Evolutionary conservation across 345 rosid genomes (phyloP).

Genomic region (Boechera retrofracta): DNA sequence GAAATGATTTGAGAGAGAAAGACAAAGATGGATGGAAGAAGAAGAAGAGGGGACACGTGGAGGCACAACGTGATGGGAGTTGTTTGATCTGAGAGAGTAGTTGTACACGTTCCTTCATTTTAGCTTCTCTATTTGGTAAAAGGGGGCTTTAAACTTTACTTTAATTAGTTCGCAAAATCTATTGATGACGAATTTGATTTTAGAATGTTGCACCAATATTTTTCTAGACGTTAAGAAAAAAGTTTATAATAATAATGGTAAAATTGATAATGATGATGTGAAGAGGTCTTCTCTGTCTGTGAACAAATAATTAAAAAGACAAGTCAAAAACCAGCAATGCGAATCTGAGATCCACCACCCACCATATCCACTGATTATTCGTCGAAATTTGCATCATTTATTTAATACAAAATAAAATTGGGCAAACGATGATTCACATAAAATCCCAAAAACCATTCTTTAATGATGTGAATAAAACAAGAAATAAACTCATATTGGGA

Average conservation of each 20-base stretch:
- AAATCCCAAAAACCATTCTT: neutral
- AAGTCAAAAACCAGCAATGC: slow-evolving; percentile 36
- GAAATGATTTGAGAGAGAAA: slow-evolving; percentile 40
- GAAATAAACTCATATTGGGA: neutral
- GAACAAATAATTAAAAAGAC: slow-evolving; percentile 2
- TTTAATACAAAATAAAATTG: too few species aligned
- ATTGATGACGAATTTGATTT: slow-evolving; percentile 1
- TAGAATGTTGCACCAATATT: neutral
- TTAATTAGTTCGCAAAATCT: slow-evolving; percentile 16
- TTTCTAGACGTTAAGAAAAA: neutral
- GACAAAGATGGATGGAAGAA: neutral
- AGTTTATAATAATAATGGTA: neutral
- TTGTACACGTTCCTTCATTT: slow-evolving; percentile 29
- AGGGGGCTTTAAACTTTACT: neutral
- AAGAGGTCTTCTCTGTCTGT: neutral
- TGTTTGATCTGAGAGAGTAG: slow-evolving; percentile 15
- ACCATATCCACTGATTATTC: slow-evolving; percentile 11
- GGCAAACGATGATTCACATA: neutral
- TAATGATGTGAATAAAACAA: neutral
- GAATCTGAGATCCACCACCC: neutral
- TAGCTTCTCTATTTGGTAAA: neutral
- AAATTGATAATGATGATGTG: neutral
- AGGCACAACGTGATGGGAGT: neutral
- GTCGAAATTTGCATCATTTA: neutral
- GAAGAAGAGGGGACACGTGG: slow-evolving; percentile 40